Conservation (phyloP, 768 basidiomycete genomes). For the Leucocoprinus birnbaumii region DNA sequence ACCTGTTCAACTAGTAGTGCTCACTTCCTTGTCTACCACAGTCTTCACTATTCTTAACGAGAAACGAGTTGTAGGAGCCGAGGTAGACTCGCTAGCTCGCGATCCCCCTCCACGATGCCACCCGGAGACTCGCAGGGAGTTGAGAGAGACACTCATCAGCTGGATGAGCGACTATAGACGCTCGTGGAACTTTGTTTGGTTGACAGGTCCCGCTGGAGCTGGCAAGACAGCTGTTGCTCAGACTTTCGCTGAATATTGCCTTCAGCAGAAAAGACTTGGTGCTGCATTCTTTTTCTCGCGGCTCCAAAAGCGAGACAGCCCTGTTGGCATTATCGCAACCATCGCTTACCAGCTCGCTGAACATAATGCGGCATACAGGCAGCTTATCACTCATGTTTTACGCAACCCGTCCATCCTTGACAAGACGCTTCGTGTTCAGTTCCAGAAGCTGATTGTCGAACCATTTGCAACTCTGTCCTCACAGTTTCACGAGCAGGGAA, state of each 20-base stretch:
- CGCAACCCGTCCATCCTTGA: not conserved
- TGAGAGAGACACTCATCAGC: not conserved
- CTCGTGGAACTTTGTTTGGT: not conserved
- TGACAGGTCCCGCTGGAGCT: slow-evolving; percentile 4
- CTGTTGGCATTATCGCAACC: not conserved
- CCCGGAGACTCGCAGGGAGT: not conserved
- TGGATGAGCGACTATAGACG: not conserved
- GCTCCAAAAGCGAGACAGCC: not conserved
- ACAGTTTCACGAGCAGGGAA: too few species aligned
- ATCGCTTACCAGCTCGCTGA: slow-evolving; percentile 6
- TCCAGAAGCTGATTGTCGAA: not conserved
- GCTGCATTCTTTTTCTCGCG: slow-evolving; percentile 8
- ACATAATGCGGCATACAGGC: not conserved
- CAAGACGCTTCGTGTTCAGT: not conserved
- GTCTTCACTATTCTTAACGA: too few species aligned
- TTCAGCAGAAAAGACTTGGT: not conserved
- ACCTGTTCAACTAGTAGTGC: too few species aligned
- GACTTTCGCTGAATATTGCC: slow-evolving; percentile 1
- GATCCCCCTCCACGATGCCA: not conserved
- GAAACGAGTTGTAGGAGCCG: not conserved
- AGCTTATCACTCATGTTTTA: not conserved
- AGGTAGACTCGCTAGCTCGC: not conserved
- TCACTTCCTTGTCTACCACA: too few species aligned
- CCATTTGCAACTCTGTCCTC: not conserved
- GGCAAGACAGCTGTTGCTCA: slow-evolving; percentile 10